Evolutionary conservation across 2,329 filamentous ascomycete species (phyloP).

Genomic region (Fusarium sp.): DNA sequence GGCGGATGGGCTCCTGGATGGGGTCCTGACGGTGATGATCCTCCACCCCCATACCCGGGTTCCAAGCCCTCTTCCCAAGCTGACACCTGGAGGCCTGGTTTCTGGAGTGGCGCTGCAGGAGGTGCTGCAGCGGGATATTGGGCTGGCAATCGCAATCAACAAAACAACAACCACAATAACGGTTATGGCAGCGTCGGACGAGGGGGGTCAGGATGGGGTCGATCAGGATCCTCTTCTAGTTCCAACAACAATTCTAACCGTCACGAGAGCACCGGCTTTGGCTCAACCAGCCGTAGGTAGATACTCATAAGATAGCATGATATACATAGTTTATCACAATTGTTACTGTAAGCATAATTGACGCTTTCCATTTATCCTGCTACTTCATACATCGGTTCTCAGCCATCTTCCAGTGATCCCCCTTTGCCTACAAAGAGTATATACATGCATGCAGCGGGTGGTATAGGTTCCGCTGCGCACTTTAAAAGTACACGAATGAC

Average conservation of each 20-base stretch:
- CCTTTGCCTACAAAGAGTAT: constrained; percentile 44
- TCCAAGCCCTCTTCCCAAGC: constrained; percentile 53
- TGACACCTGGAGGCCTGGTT: constrained; percentile 77
- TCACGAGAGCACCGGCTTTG: constrained; percentile 79
- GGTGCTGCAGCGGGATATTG: constrained; percentile 78
- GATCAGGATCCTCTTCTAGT: constrained; percentile 53
- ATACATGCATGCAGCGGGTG: constrained; percentile 42
- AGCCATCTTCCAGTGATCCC: constrained; percentile 20
- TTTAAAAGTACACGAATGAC: constrained; percentile 50
- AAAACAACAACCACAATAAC: constrained; percentile 45
- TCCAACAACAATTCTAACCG: constrained; percentile 59
- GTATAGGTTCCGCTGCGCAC: constrained; percentile 20
- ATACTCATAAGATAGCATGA: background rate
- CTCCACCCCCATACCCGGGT: constrained; percentile 63
- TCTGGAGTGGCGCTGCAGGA: constrained; percentile 77
- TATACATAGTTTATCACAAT: background rate
- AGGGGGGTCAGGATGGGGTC: constrained; percentile 52
- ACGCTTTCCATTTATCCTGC: constrained; percentile 50
- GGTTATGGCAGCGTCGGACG: constrained; percentile 54
- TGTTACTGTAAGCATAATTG: constrained; percentile 34
- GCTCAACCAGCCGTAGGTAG: constrained; percentile 73
- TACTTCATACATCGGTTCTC: constrained; percentile 37
- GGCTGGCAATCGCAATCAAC: constrained; percentile 64
- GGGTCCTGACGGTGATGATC: constrained; percentile 62
- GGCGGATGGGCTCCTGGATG: constrained; percentile 56